These are phyloP conservation scores for Hansenula sp. DNA, from an alignment of 1,139 yeast species.

Conservation along the genomic window DNA sequence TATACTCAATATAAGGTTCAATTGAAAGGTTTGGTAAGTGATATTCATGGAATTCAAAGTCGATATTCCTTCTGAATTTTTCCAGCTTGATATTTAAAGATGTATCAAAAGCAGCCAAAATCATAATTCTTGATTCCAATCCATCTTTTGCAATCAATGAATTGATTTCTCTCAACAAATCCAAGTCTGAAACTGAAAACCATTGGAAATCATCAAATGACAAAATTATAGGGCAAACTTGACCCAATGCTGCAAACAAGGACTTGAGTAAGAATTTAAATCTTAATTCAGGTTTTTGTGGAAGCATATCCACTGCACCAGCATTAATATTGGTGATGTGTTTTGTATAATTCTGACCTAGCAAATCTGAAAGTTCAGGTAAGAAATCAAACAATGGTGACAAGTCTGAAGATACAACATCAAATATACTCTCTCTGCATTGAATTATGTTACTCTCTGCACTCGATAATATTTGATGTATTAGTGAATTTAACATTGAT, in stretches of 20 bases:
- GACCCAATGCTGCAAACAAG: constrained; percentile 38
- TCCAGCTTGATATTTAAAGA: constrained; percentile 1
- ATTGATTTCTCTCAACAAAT: constrained; percentile 14
- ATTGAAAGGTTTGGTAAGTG: constrained; percentile 19
- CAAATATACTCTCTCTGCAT: constrained; percentile 41
- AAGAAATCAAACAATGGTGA: constrained; percentile 37
- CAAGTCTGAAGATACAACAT: constrained; percentile 40
- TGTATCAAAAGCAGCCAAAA: constrained; percentile 13
- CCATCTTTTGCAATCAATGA: constrained; percentile 12
- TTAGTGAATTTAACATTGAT: constrained; percentile 36
- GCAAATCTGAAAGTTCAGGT: constrained; percentile 41
- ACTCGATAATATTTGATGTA: constrained; percentile 40
- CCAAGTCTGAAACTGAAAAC: constrained; percentile 31
- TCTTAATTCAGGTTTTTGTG: constrained; percentile 34
- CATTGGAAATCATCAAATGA: constrained; percentile 48
- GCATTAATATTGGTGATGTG: constrained; percentile 20
- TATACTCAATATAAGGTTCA: constrained; percentile 23
- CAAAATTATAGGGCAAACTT: constrained; percentile 38
- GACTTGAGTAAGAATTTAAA: constrained; percentile 41
- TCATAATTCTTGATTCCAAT: constrained; percentile 9
- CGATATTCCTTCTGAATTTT: constrained; percentile 21
- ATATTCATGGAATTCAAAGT: constrained; percentile 23
- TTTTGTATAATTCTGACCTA: constrained; percentile 40
- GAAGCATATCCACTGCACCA: constrained; percentile 6
- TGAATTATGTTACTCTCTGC: constrained; percentile 33